Percentiles rank a stretch among this genome's conserved stretches.
These are phyloP conservation scores for Ceratobasidium papillatum DNA, from an alignment of 1,284 basidiomycete genomes.

Conservation along the genomic window DNA sequence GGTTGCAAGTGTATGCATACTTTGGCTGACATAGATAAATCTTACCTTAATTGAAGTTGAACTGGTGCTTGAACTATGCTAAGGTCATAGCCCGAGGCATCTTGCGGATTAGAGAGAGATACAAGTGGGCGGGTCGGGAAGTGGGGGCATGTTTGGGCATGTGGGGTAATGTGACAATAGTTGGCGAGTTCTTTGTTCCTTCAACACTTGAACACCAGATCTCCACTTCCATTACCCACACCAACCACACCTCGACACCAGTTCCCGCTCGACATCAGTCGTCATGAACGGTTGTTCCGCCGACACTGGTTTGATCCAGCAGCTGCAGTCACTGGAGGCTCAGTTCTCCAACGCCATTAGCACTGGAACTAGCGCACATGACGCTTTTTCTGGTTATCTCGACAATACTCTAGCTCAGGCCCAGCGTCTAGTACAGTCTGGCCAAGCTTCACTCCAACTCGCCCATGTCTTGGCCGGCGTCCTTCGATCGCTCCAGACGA, in stretches of 20 bases:
- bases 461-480: neutral
- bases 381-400: slow-evolving; percentile 3
- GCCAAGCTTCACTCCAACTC: neutral
- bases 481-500: neutral
- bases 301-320: slow-evolving; percentile 3
- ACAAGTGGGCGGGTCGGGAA: too few relatives aligned
- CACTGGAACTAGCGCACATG: neutral
- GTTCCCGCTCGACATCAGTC: neutral
- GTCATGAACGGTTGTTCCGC: slow-evolving; percentile 17
- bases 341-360: slow-evolving; percentile 1
- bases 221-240: neutral
- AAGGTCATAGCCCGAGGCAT: too few relatives aligned
- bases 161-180: slow-evolving; percentile 3
- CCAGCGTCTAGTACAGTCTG: neutral
- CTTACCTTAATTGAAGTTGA: too few relatives aligned
- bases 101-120: too few relatives aligned
- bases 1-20: too few relatives aligned
- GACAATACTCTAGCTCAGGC: neutral
- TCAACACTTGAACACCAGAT: neutral
- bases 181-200: slow-evolving; percentile 15
- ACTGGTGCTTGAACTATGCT: too few relatives aligned
- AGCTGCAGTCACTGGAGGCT: slow-evolving; percentile 4
- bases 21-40: too few relatives aligned
- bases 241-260: slow-evolving; percentile 23
- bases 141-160: slow-evolving; percentile 22